Evolutionary conservation across 768 basidiomycete species (phyloP), one percentile per base, ranked within the genome.

Genomic region (Termitomyces sp.): DNA sequence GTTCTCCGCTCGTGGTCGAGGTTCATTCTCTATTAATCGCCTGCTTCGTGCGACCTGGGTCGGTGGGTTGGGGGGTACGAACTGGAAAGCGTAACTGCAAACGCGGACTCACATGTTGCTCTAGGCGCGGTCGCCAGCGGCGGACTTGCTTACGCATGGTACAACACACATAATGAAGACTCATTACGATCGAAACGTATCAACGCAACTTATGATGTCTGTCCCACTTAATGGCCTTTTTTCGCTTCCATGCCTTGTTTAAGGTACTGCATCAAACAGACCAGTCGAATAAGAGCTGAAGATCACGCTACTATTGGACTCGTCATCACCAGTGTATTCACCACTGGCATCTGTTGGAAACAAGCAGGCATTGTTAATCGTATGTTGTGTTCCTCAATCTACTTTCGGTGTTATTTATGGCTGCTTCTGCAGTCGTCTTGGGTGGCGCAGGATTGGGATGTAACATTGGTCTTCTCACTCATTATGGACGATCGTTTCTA

Each of bases 241-340:
- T 32, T 36, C 18, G 18, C 56, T 40, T 41, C 38, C 36, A 57
- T 44, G 16, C 43, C 40, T 50, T 54, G 49, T 52, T 58, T 26
- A 36, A 55, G 41, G 40, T 11, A 35, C 33, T 49, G 18, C 33
- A 30, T 49, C 11, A 48, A 35, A 33, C 50, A 91, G 88, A 80
- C 77, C 14, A 72, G 75, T 43, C 76, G 80, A 22, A 70, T 89
- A 53, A 76, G 89, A 61, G 76, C 79, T 48, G 84, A 90, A 55
- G 91, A 92, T 67, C 85, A 90, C 66, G 79, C 88, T 22, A 90
- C 83, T 2, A 88, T 92, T 47, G 91, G 91, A 26, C 78, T 78
- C 20, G 65, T 92, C 48, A 70, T 93, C 22, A 80, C 77, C 56
- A 81, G 80, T 16, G 79, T 87, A 14, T 67, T 92, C 3, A 80